These are phyloP conservation scores for Fomitopsis pulvina DNA, from an alignment of 768 basidiomycete species.

Conservation along the genomic window DNA sequence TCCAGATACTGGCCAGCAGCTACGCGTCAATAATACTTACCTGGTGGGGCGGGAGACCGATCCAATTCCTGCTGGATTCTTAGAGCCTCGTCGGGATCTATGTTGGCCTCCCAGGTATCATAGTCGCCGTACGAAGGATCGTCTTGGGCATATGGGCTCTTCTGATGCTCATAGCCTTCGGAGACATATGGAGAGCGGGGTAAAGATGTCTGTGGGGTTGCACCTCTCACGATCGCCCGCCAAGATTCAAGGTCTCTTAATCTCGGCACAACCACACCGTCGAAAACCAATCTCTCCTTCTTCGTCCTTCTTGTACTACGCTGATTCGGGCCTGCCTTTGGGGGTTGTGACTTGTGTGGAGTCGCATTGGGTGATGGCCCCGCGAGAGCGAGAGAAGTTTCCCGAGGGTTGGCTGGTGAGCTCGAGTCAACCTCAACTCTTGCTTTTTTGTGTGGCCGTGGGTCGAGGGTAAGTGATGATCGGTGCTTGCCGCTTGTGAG, in stretches of 20 bases:
- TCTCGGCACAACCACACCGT: neutral
- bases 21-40: no score
- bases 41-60: neutral
- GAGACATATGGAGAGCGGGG: neutral
- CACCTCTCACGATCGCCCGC: no score
- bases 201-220: neutral
- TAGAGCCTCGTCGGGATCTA: neutral
- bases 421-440: no score
- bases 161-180: neutral
- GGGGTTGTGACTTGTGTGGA: no score
- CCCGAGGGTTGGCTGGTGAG: no score
- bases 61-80: neutral
- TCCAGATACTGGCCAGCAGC: no score
- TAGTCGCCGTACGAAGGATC: neutral
- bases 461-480: no score
- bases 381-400: no score
- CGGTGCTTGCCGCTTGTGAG: no score
- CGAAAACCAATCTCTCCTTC: neutral
- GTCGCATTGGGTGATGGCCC: no score
- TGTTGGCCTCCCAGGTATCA: conserved; percentile 3
- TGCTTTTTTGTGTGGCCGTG: no score
- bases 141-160: neutral
- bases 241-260: neutral
- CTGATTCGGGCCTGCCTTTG: no score
- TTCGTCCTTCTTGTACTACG: neutral